Evolutionary conservation across 257 asterid genomes (phyloP), one percentile per base, ranked within the genome.

Genomic region (Vinca minor): DNA sequence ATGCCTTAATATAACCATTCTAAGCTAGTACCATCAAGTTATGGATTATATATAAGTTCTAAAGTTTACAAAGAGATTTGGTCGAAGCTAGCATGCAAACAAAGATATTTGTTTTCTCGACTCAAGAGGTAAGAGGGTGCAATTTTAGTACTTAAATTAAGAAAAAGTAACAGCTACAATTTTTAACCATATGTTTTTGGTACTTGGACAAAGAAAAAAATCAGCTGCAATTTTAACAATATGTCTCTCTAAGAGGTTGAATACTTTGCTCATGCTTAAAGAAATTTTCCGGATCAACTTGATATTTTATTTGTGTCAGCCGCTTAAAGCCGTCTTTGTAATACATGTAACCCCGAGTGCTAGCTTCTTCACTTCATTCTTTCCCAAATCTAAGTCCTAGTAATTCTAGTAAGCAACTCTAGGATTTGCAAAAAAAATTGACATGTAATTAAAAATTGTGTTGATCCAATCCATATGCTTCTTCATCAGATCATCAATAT

Each of bases 251-350:
- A n/a, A 65, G 41, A n/a, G 76, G 76, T 42, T 71, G 76, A 63
- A 88, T 79, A 63, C 90, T 88, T 54, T 86, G 92, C 64, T 84
- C 84, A 58, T 79, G 65, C 44, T 72, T 73, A 68, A 86, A 86
- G 72, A 74, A 86, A 29, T 84, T 86, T 25, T 46, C 39, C 1
- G 92, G 90, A 66, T 88, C 96, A 46, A 52, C 74, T 64, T 12
- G 7, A 31, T 63, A 74, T 59, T 88, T 88, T 25, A 78, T 81
- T 28, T 26, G 6, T 0, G 77, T 82, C 76, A 86, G 63, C 62
- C 78, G 80, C 66, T 67, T 35, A 42, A 82, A 82, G 50, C 84
- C 84, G 1, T 69, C 73, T 8, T 71, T 73, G 47, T 82, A 86
- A 44, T 88, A 88, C 68, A 69, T 84, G 2, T 45, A 53, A 9